Percentiles rank a stretch among this genome's conserved stretches.
These are phyloP conservation scores for Aspergillus neoniger DNA, from an alignment of 2,329 filamentous ascomycete genomes.

Conservation along the genomic window DNA sequence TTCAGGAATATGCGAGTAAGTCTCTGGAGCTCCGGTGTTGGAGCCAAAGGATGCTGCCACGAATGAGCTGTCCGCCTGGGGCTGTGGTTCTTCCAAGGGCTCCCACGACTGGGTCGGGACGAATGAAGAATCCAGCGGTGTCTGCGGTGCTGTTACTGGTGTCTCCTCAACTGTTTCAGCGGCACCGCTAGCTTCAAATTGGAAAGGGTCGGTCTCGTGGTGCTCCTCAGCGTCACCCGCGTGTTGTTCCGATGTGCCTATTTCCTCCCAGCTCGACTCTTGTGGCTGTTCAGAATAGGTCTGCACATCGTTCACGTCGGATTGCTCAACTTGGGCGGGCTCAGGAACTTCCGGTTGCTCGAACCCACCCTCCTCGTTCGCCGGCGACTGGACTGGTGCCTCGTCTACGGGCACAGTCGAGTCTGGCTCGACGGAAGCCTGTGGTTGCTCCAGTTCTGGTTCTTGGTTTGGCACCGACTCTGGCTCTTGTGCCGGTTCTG, in stretches of 20 bases:
- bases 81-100: constrained; percentile 31
- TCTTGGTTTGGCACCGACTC: constrained; percentile 17
- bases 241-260: constrained; percentile 15
- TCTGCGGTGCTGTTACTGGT: constrained; percentile 28
- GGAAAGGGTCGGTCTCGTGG: constrained; percentile 13
- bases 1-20: constrained; percentile 18
- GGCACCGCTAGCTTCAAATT: constrained; percentile 10
- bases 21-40: constrained; percentile 17
- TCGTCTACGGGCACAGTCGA: constrained; percentile 18
- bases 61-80: constrained; percentile 32
- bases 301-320: constrained; percentile 23
- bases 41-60: constrained; percentile 28
- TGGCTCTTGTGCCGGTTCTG: constrained; percentile 6
- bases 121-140: constrained; percentile 25
- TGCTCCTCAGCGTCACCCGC: constrained; percentile 12
- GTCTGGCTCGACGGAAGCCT: constrained; percentile 19
- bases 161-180: constrained; percentile 19
- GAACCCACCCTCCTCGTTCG: constrained; percentile 18
- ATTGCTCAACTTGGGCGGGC: constrained; percentile 19
- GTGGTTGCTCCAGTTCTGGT: constrained; percentile 22
- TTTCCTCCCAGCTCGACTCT: constrained; percentile 17
- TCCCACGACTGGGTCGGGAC: constrained; percentile 9
- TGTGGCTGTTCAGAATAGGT: constrained; percentile 17
- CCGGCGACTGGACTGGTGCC: constrained; percentile 12
- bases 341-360: constrained; percentile 16